Evolutionary conservation across 345 rosid species (phyloP), one percentile per base, ranked within the genome.

Genomic region (Erucastrum elatum): DNA sequence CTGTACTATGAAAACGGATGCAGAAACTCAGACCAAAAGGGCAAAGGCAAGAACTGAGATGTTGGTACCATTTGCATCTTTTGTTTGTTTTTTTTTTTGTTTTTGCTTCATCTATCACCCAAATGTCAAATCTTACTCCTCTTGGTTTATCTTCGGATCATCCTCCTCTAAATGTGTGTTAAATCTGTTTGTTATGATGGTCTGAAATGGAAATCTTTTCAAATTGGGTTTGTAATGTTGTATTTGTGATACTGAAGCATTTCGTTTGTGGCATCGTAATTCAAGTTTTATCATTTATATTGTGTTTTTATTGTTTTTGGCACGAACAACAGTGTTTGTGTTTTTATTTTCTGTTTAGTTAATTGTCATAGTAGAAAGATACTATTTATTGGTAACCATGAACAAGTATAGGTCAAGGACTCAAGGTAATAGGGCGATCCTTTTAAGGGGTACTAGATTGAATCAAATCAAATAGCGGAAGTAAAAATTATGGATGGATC

Each of bases 1-100:
- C 91, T 92, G 82, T 87, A 81, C 90, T 87, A 91, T 74, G 89
- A 90, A 33, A 90, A 92, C 69, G 91, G 89, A 78, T 86, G 80
- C 78, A 85, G 89, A 79, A 89, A 84, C 62, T 87, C 93, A 29
- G 88, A 90, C 82, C 93, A 88, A 29, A 92, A 92, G 83, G 97
- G 91, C 68, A 94, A 94, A 88, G 89, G 87, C 74, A 91, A 88
- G 86, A 91, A 85, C 90, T 91, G 86, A 25, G 39, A 12, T 55
- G 2, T 12, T 63, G 71, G 5, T 74, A 68, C 72, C 80, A 25
- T 51, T 25, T 76, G 64, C 68, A 61, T 68, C 29, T 44, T 70
- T 33, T 25, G 66, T 63, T 68, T 13, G 2, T 61, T 77, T 58
- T 51, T n/a, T n/a, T 4, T 2, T 68, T 63, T 56, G 0, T 70